A percentile compares a stretch with the other conserved stretches of the same genome.
Conservation (phyloP, 1,284 basidiomycete species). For the Earliella scabrosa region DNA sequence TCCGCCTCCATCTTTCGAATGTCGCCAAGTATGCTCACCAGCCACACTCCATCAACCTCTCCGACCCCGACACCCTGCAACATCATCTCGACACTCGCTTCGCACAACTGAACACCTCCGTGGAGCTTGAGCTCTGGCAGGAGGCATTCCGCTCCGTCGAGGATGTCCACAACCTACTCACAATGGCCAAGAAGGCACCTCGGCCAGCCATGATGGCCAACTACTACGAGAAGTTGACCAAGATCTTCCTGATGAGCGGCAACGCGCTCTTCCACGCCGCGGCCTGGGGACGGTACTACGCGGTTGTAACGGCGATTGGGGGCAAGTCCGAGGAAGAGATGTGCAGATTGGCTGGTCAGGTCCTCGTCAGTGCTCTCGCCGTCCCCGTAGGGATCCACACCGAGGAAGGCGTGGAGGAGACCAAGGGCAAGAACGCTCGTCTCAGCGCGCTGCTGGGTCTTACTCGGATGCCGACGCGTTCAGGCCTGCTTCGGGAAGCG, state of each 20-base stretch:
- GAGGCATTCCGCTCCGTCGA: slow-evolving; percentile 99
- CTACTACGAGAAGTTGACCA: slow-evolving; percentile 98
- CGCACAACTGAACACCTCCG: slow-evolving; percentile 96
- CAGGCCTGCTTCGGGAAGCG: slow-evolving; percentile 85
- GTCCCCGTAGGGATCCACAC: slow-evolving; percentile 84
- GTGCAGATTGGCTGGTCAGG: slow-evolving; percentile 86
- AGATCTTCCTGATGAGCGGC: slow-evolving; percentile 94
- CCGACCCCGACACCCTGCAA: slow-evolving; percentile 95
- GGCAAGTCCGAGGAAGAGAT: slow-evolving; percentile 81
- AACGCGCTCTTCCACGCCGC: slow-evolving; percentile 97
- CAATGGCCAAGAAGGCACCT: slow-evolving; percentile 90
- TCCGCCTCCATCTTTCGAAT: slow-evolving; percentile 94
- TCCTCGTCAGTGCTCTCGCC: slow-evolving; percentile 91
- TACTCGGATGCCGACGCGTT: slow-evolving; percentile 84
- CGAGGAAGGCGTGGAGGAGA: slow-evolving; percentile 66
- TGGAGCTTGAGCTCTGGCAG: slow-evolving; percentile 99
- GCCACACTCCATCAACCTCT: slow-evolving; percentile 96
- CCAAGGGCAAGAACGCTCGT: slow-evolving; percentile 76
- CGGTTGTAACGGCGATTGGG: slow-evolving; percentile 66
- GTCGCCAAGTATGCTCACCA: slow-evolving; percentile 97
- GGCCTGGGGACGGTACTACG: slow-evolving; percentile 90
- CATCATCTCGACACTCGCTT: slow-evolving; percentile 98
- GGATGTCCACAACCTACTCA: slow-evolving; percentile 96
- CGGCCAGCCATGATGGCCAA: slow-evolving; percentile 98
- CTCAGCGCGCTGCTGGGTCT: slow-evolving; percentile 90